Base-by-base conservation (phyloP, 441 rosid genomes). In the Omphalea diandra region DNA sequence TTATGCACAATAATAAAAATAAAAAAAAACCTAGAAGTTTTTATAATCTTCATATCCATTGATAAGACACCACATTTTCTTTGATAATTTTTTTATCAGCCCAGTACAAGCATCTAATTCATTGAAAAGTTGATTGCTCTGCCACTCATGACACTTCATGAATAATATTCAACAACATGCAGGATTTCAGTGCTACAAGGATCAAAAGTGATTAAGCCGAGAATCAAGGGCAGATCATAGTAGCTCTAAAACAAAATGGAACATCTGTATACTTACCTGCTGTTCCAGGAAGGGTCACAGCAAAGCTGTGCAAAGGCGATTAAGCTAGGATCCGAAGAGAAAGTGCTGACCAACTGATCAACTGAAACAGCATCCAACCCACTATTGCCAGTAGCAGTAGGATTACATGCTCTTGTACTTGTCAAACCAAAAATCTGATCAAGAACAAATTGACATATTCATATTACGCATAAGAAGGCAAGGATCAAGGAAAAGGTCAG, bases 311-410 rank as follows among this genome's bases (percentile, higher is more conserved):
- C 94, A 78, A 95, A 93, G 70, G 94, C 92, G 68, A 90, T 90
- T 78, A 95, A 83, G 87, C 99, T 95, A 52, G 99, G 99, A 81
- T 93, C 96, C 62, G 98, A 95, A 6, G 98, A 90, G 82, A 95
- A 90, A 55, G 98, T 83, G 77, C 97, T 88, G 85, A 95, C 97
- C 81, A 95, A 79, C 81, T 93, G 99, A 82, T 95, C 96, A 71
- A 95, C 77, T 43, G 89, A 81, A 73, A 85, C 79, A 75, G 92
- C 77, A 80, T 75, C 85, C 73, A 82, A 76, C 69, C 83, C 86
- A 73, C 73, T 79, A 20, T 77, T 73, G 73, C 72, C 70, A 72
- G 70, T 76, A 40, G 69, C 78, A 68, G 77, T 73, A 64, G 46
- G 64, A 60, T 74, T 77, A 63, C 83, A 76, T 61, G 80, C 80